Percentiles rank a stretch among this genome's conserved stretches.
These are phyloP conservation scores for Exophiala xenobiotica DNA, from an alignment of 2,329 filamentous ascomycete species.

Conservation along the genomic window DNA sequence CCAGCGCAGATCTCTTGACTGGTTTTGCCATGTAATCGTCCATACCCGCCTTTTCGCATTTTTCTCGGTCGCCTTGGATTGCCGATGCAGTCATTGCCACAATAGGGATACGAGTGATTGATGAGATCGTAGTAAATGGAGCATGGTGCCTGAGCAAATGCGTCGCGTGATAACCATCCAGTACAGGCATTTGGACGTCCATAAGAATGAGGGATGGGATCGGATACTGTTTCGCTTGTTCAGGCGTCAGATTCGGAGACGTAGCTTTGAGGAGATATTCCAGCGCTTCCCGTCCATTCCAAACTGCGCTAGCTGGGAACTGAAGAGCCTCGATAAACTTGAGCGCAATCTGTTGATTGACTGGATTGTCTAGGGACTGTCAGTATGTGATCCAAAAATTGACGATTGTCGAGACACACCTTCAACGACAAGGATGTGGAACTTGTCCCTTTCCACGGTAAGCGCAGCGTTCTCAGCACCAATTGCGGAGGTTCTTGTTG, in stretches of 20 bases:
- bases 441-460: slow-evolving; percentile 58
- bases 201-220: slow-evolving; percentile 75
- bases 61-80: slow-evolving; percentile 73
- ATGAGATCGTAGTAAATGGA: slow-evolving; percentile 60
- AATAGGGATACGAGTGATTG: slow-evolving; percentile 64
- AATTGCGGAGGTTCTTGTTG: slow-evolving; percentile 48
- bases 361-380: slow-evolving; percentile 59
- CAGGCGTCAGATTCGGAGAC: slow-evolving; percentile 34
- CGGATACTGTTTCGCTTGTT: slow-evolving; percentile 43
- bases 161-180: slow-evolving; percentile 76
- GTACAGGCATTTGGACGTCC: slow-evolving; percentile 74
- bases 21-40: slow-evolving; percentile 74
- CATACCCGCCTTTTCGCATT: slow-evolving; percentile 72
- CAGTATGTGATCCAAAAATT: neutral
- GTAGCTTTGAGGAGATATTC: slow-evolving; percentile 64
- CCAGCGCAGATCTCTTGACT: slow-evolving; percentile 66
- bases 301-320: slow-evolving; percentile 68
- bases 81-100: slow-evolving; percentile 81
- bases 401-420: slow-evolving; percentile 13
- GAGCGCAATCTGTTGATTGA: slow-evolving; percentile 74
- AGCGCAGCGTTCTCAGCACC: slow-evolving; percentile 30
- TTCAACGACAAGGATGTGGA: slow-evolving; percentile 75
- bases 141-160: slow-evolving; percentile 68
- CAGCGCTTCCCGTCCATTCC: slow-evolving; percentile 76
- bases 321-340: slow-evolving; percentile 73